These are phyloP conservation scores for Rhizopus microsporus DNA, from an alignment of 371 early-diverging fungal species.

Conservation along the genomic window DNA sequence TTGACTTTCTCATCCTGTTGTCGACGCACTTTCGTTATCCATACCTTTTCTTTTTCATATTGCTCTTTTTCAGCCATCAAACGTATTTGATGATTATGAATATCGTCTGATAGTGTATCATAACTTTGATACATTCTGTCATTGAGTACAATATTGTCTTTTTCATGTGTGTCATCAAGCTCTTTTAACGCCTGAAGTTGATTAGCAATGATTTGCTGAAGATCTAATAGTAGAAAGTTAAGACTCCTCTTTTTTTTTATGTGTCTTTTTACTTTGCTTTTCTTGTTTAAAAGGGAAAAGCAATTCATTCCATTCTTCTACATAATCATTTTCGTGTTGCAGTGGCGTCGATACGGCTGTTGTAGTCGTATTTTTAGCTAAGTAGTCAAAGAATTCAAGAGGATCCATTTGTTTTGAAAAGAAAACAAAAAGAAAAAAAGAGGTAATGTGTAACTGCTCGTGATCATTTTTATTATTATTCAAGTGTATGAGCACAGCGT, in stretches of 20 bases:
- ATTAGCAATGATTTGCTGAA: conserved; percentile 24
- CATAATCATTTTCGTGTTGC: not conserved
- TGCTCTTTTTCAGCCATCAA: conserved; percentile 25
- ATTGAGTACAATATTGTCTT: conserved; percentile 28
- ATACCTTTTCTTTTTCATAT: conserved; percentile 28
- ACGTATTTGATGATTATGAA: conserved; percentile 18
- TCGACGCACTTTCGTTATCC: conserved; percentile 20
- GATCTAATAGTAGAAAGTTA: not conserved
- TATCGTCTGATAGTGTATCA: conserved; percentile 20
- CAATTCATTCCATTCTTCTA: conserved; percentile 24
- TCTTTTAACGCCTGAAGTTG: conserved; percentile 29
- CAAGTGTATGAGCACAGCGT: conserved; percentile 39
- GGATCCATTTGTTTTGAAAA: conserved; percentile 19
- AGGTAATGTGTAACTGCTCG: conserved; percentile 3
- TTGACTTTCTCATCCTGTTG: conserved; percentile 42
- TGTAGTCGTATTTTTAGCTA: conserved; percentile 9
- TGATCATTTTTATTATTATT: conserved; percentile 12
- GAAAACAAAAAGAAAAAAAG: conserved; percentile 13
- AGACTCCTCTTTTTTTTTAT: not conserved
- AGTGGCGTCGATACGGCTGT: not conserved
- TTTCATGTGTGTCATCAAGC: conserved; percentile 31
- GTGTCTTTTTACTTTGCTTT: conserved; percentile 24
- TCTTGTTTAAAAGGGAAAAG: conserved; percentile 24
- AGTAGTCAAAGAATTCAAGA: conserved; percentile 27
- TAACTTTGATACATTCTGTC: conserved; percentile 26